Base-by-base conservation (phyloP, 2,329 filamentous ascomycete genomes). In the Periconia macrospinosa region DNA sequence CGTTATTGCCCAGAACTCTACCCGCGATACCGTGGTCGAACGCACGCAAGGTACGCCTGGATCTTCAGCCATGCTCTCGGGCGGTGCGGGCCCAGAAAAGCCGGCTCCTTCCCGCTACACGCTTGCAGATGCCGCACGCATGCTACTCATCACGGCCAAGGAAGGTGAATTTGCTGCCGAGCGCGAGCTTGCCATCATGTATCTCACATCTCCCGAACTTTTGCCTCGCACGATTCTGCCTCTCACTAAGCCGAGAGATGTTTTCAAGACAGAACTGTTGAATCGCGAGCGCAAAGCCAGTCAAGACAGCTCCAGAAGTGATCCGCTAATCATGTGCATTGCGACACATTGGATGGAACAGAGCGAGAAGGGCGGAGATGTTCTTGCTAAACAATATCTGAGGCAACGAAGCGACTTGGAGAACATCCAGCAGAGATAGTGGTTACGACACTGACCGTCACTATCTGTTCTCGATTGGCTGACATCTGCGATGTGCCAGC, bases 341-440 rank as follows among this genome's bases (percentile, higher is more conserved):
- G 93, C 93, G 10, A 87, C 95, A 75, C 93, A 97, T 78, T 97
- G 93, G 92, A 97, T 97, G 92, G 91, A 93, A 76, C 81, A 90
- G 60, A 92, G 90, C 37, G 89, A 91, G 63, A 83, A 84, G 50
- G 92, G 92, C n/a, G 92, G 92, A 1, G 93, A 97, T 71, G 84
- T 89, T 67, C 79, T 96, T 62, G 93, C 93, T 18, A 87, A 86
- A 69, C 89, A 88, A 71, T 92, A 93, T 75, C 77, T 97, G 72
- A 83, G 87, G 59, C 90, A 95, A 76, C 75, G 83, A 45, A 81
- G 84, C 63, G 84, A 86, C 68, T 82, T 86, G 70, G 83, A 86
- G 66, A 81, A 78, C 49, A 79, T 84, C 66, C 79, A 80, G 58
- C 82, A 78, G 9, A 56, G 63, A 49, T 49, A 37, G 49, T 51